phyloP scores from a whole-genome alignment of 495 filamentous ascomycete species.

The Penicillium alfredii region DNA sequence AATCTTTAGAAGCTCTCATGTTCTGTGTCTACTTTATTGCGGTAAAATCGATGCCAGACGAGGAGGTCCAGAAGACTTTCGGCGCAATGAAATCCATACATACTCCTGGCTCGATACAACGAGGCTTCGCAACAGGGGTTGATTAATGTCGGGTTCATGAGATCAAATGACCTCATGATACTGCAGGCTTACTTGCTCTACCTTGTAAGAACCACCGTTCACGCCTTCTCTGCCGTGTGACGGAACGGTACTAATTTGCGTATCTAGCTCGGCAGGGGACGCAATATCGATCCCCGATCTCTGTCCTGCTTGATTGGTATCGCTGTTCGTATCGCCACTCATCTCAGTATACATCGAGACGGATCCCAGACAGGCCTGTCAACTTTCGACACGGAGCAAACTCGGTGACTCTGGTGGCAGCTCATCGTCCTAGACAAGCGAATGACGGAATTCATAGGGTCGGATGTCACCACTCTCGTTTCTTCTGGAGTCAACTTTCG shows the following conservation, averaged over 20 bases:
- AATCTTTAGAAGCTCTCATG: conserved; percentile 55
- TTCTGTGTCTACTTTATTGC: conserved; percentile 70
- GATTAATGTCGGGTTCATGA: conserved; percentile 60
- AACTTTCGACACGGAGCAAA: conserved; percentile 63
- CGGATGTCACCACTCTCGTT: conserved; percentile 51
- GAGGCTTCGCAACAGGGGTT: conserved; percentile 65
- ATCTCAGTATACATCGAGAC: conserved; percentile 48
- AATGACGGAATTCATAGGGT: conserved; percentile 58
- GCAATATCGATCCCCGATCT: conserved; percentile 49
- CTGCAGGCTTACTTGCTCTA: conserved; percentile 67
- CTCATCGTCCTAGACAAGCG: conserved; percentile 59
- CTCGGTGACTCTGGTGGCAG: conserved; percentile 69
- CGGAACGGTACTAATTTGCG: not conserved
- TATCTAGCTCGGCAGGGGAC: conserved; percentile 35
- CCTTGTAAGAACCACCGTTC: conserved; percentile 26
- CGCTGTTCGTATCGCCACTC: conserved; percentile 63
- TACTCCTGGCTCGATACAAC: conserved; percentile 55
- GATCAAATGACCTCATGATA: conserved; percentile 57
- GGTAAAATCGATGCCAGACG: conserved; percentile 50
- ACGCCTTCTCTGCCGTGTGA: not conserved
- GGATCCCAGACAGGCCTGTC: conserved; percentile 54
- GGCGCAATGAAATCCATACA: conserved; percentile 3
- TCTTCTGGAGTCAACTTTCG: conserved; percentile 26
- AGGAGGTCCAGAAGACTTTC: conserved; percentile 13
- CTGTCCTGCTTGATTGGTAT: conserved; percentile 55